These are phyloP conservation scores for Themeda triandra DNA, from an alignment of 176 grass and related monocot species.

Conservation along the genomic window DNA sequence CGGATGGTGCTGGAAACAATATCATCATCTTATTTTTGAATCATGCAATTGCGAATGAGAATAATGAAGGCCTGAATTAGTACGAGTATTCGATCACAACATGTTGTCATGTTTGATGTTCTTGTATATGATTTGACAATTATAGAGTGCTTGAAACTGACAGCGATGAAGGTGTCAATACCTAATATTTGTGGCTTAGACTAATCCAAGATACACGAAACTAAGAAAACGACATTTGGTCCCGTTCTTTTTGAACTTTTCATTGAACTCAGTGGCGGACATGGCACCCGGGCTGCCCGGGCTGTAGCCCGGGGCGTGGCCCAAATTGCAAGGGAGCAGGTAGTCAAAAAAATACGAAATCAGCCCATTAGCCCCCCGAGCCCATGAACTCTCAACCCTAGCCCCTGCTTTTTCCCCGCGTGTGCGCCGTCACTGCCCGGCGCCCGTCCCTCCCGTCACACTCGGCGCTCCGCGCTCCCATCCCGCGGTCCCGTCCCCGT, in stretches of 20 bases:
- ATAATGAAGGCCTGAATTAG: not conserved
- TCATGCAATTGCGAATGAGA: not conserved
- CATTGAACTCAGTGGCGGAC: too few relatives aligned
- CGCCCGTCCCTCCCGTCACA: too few relatives aligned
- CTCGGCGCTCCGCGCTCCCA: too few relatives aligned
- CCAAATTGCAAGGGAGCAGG: too few relatives aligned
- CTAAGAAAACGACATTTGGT: not conserved
- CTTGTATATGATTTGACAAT: not conserved
- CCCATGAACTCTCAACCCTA: too few relatives aligned
- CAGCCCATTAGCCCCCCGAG: too few relatives aligned
- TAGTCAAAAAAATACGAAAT: too few relatives aligned
- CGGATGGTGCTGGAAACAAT: not conserved
- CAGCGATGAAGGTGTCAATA: slow-evolving; percentile 2
- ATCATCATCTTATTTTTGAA: not conserved
- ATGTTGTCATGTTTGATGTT: slow-evolving; percentile 10
- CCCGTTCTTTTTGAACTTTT: not conserved
- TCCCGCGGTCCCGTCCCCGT: too few relatives aligned
- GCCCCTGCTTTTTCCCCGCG: too few relatives aligned
- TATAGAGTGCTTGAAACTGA: not conserved
- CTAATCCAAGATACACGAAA: not conserved
- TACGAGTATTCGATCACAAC: not conserved
- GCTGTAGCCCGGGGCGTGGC: too few relatives aligned
- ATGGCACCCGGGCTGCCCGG: too few relatives aligned
- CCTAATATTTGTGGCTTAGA: not conserved
- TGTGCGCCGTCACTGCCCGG: too few relatives aligned